Evolutionary conservation across 163 green algal genomes (phyloP).

Genomic region (Chloromonas sp.): DNA sequence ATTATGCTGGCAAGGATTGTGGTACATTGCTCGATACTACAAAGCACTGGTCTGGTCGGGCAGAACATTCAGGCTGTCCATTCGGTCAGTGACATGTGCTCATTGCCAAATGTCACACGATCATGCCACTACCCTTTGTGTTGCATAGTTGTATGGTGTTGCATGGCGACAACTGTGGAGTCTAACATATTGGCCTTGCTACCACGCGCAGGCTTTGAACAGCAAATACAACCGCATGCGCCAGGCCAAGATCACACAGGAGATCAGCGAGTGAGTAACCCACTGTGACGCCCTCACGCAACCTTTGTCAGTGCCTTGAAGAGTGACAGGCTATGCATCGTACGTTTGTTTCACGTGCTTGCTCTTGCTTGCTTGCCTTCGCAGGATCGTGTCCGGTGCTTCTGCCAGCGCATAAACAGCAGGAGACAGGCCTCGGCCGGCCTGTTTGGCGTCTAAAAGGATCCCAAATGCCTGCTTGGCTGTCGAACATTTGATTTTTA

Average conservation of each 20-base stretch:
- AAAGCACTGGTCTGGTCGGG: background rate
- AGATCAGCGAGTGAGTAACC: conserved; percentile 58
- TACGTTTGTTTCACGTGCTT: too few species aligned
- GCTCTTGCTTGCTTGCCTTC: too few species aligned
- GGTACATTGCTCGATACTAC: background rate
- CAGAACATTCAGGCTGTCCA: background rate
- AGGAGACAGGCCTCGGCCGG: too few species aligned
- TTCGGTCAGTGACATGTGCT: background rate
- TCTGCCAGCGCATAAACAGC: too few species aligned
- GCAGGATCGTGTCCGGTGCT: too few species aligned
- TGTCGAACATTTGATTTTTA: too few species aligned
- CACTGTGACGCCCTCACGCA: background rate
- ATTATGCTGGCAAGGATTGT: background rate
- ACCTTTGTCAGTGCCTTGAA: background rate
- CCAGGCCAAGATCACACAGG: conserved; percentile 94
- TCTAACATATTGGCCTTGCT: too few species aligned
- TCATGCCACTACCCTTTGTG: too few species aligned
- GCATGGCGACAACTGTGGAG: too few species aligned
- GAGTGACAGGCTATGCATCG: background rate
- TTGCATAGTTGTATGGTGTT: too few species aligned
- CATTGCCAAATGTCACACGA: background rate
- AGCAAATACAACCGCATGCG: conserved; percentile 89
- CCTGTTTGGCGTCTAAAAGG: too few species aligned
- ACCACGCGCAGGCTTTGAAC: conserved; percentile 56
- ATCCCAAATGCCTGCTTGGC: too few species aligned